Evolutionary conservation across 1,284 basidiomycete genomes (phyloP), one percentile per base, ranked within the genome.

Genomic region (Somion occarium): DNA sequence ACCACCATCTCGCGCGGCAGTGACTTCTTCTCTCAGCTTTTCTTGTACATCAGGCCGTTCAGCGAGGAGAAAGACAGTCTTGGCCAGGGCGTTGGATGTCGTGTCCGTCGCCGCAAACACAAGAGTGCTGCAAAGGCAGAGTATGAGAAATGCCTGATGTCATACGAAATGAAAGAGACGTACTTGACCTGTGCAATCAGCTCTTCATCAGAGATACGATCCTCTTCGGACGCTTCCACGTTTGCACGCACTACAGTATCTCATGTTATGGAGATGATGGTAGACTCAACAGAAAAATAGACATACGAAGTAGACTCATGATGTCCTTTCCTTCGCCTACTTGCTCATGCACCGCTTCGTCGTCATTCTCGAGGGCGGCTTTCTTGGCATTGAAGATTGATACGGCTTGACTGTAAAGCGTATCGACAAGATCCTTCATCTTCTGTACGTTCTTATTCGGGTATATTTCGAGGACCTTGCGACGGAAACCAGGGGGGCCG

Each of bases 301-400:
- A 63, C 73, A 58, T 42, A 78, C 67, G 49, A 2, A 67, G 50
- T 15, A 76, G 66, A 50, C 73, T 75, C 56, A 76, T 69, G 42
- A 77, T 64, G 54, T 79, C 76, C 51, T 70, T 73, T 5, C 71
- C 73, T 47, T 68, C 60, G 3, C 63, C 66, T 30, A 73, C 61
- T 49, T 71, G 67, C 22, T 51, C 55, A 38, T 45, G 37, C 5
- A 57, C 39, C 1, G 54, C 57, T 26, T 55, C 56, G 38, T 65
- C 60, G 1, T 59, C 60, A 23, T 53, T 46, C 19, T 44, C 46
- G 9, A 65, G 49, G 1, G 56, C 56, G 4, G 58, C 58, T 22
- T 57, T 67, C 58, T 71, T 73, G 2, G 59, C 49, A 23, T 66
- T 56, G 38, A 68, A 65, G 13, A 75, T 69, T 24, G 66, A 53